phyloP scores from a whole-genome alignment of 140 eudicot species.

The Flaveria floridana region DNA sequence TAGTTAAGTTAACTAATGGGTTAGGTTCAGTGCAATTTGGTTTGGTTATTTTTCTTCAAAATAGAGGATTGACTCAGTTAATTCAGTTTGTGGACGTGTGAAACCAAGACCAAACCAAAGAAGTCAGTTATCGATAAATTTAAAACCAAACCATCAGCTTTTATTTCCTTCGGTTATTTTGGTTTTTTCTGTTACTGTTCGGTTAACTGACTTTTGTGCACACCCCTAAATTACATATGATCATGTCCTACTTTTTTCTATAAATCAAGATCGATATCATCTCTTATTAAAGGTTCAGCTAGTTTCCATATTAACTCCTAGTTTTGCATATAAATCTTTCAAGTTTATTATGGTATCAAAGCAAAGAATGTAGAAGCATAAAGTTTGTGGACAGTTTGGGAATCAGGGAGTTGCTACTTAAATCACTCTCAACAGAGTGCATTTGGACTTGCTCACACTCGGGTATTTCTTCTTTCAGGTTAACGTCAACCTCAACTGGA shows the following conservation, averaged over 20 bases:
- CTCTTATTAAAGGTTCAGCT: background rate
- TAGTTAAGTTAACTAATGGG: background rate
- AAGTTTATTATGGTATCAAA: background rate
- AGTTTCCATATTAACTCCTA: background rate
- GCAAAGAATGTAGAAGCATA: background rate
- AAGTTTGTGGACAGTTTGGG: background rate
- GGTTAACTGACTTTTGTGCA: background rate
- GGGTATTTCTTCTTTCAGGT: background rate
- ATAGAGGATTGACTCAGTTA: no score
- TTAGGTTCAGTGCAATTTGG: background rate
- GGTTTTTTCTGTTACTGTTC: background rate
- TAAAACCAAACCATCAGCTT: background rate
- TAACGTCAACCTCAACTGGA: background rate
- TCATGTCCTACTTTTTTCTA: background rate
- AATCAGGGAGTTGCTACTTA: background rate
- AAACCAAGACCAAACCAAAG: background rate
- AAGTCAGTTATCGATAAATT: background rate
- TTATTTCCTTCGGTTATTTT: background rate
- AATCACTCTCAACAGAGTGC: background rate
- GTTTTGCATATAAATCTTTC: background rate
- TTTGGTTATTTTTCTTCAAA: background rate
- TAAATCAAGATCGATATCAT: background rate
- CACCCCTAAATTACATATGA: background rate
- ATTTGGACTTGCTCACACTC: background rate
- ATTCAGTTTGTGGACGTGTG: background rate